A percentile compares a stretch with the other conserved stretches of the same genome.
Conservation (phyloP, 805 yeast genomes). For the Barnettozyma siamensis region DNA sequence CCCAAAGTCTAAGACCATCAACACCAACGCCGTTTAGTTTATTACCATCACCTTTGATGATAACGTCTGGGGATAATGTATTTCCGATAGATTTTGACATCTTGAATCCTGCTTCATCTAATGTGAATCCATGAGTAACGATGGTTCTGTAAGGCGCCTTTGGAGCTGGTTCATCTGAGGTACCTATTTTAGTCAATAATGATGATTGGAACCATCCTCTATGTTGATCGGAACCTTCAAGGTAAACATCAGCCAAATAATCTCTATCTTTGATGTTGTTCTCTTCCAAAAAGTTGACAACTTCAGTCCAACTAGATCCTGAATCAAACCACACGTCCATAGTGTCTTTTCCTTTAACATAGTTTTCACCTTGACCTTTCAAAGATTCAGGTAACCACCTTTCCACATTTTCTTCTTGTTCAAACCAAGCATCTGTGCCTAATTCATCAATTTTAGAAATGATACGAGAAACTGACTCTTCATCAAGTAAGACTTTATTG, state of each 20-base stretch:
- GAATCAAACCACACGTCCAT: slow-evolving; percentile 99
- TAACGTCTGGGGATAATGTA: slow-evolving; percentile 59
- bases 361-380: slow-evolving; percentile 37
- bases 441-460: slow-evolving; percentile 46
- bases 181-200: slow-evolving; percentile 67
- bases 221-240: slow-evolving; percentile 98
- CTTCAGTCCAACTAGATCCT: slow-evolving; percentile 83
- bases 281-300: slow-evolving; percentile 34
- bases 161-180: slow-evolving; percentile 17
- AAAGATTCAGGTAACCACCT: slow-evolving; percentile 70
- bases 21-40: slow-evolving; percentile 65
- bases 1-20: slow-evolving; percentile 88
- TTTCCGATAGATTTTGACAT: slow-evolving; percentile 96
- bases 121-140: slow-evolving; percentile 89
- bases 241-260: slow-evolving; percentile 69
- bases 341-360: slow-evolving; percentile 73
- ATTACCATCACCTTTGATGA: slow-evolving; percentile 55
- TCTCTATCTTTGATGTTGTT: slow-evolving; percentile 32
- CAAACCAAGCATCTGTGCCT: slow-evolving; percentile 85
- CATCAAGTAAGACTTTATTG: slow-evolving; percentile 58
- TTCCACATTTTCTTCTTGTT: slow-evolving; percentile 39
- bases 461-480: slow-evolving; percentile 49
- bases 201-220: slow-evolving; percentile 99
- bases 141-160: slow-evolving; percentile 66
- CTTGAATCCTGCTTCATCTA: slow-evolving; percentile 80